Percentiles rank a stretch among this genome's conserved stretches.
These are phyloP conservation scores for Zygnema cylindricum DNA, from an alignment of 139 green algal genomes.

Conservation along the genomic window DNA sequence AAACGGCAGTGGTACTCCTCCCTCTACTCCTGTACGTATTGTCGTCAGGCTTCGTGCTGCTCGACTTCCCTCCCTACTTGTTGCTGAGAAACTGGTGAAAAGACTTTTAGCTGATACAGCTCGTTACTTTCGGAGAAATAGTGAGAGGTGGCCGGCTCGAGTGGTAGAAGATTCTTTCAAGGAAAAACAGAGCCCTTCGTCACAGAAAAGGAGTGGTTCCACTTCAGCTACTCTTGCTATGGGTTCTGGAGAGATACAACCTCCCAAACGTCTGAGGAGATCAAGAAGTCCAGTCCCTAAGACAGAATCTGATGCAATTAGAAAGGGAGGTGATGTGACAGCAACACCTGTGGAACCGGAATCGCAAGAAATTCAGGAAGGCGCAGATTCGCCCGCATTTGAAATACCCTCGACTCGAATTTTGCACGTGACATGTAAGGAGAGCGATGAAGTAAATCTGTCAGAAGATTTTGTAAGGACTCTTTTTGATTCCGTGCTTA, in stretches of 20 bases:
- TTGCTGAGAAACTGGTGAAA: not conserved
- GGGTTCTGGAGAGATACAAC: not conserved
- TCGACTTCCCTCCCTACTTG: not conserved
- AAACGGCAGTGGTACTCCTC: not conserved
- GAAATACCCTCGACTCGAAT: not conserved
- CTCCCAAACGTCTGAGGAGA: not conserved
- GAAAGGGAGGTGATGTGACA: not conserved
- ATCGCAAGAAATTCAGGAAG: not conserved
- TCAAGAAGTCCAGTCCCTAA: not conserved
- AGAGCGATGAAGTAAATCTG: not conserved
- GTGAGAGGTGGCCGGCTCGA: not conserved
- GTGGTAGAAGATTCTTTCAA: too few relatives aligned
- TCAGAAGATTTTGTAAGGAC: not conserved
- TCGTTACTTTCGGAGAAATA: not conserved
- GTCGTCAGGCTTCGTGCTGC: not conserved
- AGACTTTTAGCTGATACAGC: not conserved
- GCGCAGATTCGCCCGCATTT: not conserved
- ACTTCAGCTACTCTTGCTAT: not conserved
- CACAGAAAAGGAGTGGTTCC: not conserved
- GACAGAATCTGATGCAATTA: not conserved
- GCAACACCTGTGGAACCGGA: not conserved
- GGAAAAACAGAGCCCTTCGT: not conserved
- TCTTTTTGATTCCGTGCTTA: slow-evolving; percentile 14
- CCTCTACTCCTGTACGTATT: not conserved
- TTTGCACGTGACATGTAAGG: not conserved